These are phyloP conservation scores for Geoglossum cookeanum DNA, from an alignment of 2,329 filamentous ascomycete species.

Conservation along the genomic window DNA sequence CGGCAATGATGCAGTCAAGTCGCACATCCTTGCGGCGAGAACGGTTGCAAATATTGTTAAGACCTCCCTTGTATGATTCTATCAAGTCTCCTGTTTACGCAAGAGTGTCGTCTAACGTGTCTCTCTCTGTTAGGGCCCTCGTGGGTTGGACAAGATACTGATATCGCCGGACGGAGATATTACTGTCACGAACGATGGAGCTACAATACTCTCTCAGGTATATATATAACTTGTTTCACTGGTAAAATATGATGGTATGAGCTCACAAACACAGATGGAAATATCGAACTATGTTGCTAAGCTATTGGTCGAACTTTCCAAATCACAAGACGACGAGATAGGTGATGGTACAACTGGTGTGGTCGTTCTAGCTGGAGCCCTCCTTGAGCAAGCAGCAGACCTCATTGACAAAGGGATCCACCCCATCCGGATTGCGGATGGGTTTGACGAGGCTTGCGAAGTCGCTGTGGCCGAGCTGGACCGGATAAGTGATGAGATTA, in stretches of 20 bases:
- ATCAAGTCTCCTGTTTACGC: neutral
- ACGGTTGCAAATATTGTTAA: conserved; percentile 96
- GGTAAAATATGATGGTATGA: conserved; percentile 4
- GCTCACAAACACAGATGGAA: conserved; percentile 52
- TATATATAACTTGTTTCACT: conserved; percentile 12
- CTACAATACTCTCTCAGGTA: conserved; percentile 73
- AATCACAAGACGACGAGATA: conserved; percentile 97
- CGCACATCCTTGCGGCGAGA: conserved; percentile 89
- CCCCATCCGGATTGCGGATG: conserved; percentile 94
- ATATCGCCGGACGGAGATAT: conserved; percentile 98
- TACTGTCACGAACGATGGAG: conserved; percentile 96
- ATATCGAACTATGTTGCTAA: conserved; percentile 97
- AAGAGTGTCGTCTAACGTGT: neutral
- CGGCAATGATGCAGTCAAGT: conserved; percentile 93
- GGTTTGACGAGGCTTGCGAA: conserved; percentile 94
- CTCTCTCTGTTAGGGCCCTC: conserved; percentile 42
- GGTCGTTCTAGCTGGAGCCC: conserved; percentile 81
- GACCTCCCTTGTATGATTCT: conserved; percentile 52
- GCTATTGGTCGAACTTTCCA: conserved; percentile 87
- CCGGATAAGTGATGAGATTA: conserved; percentile 75
- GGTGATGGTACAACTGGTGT: conserved; percentile 96
- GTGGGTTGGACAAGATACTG: conserved; percentile 95
- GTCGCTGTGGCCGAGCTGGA: conserved; percentile 87
- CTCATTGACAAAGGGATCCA: conserved; percentile 99
- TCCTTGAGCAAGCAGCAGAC: conserved; percentile 90